A percentile compares a stretch with the other conserved stretches of the same genome.
Conservation (phyloP, 164 flowering plant species). For the Platanus orientalis region DNA sequence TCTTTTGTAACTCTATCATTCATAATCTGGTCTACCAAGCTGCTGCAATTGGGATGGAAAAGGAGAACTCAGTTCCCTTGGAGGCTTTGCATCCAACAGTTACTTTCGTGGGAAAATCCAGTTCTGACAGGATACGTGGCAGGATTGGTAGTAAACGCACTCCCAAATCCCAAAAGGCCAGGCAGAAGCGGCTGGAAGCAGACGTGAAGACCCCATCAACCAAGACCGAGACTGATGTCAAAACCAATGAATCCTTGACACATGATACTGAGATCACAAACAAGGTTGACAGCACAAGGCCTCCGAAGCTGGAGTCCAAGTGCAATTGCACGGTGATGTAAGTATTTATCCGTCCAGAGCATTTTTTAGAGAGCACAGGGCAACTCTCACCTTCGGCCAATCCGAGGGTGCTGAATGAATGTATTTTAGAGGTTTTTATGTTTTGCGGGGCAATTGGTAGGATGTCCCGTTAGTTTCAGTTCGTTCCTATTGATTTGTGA, state of each 20-base stretch:
- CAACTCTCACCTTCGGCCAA: neutral
- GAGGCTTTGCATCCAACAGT: slow-evolving; percentile 58
- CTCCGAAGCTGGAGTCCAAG: slow-evolving; percentile 85
- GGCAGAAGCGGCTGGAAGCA: slow-evolving; percentile 43
- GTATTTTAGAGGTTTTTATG: slow-evolving; percentile 22
- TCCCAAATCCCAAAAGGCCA: slow-evolving; percentile 49
- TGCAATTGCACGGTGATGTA: slow-evolving; percentile 94
- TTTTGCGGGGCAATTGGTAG: slow-evolving; percentile 25
- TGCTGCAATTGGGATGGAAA: slow-evolving; percentile 71
- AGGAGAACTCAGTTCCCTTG: slow-evolving; percentile 37
- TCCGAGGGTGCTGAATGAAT: slow-evolving; percentile 16
- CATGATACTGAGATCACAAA: slow-evolving; percentile 38
- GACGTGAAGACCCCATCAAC: slow-evolving; percentile 30
- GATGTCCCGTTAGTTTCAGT: slow-evolving; percentile 25
- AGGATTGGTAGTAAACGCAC: slow-evolving; percentile 38
- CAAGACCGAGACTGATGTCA: slow-evolving; percentile 40
- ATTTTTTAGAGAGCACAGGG: neutral
- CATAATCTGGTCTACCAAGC: slow-evolving; percentile 81
- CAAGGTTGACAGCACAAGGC: slow-evolving; percentile 42
- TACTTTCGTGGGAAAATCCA: slow-evolving; percentile 51
- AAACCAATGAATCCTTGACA: slow-evolving; percentile 23
- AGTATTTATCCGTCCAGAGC: neutral
- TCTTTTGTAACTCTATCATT: slow-evolving; percentile 86
- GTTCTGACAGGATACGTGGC: slow-evolving; percentile 32
- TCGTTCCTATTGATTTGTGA: slow-evolving; percentile 41